Evolutionary conservation across 169 alveolate species (phyloP), one percentile per base, ranked within the genome.

Genomic region (Plasmodium coatneyi): DNA sequence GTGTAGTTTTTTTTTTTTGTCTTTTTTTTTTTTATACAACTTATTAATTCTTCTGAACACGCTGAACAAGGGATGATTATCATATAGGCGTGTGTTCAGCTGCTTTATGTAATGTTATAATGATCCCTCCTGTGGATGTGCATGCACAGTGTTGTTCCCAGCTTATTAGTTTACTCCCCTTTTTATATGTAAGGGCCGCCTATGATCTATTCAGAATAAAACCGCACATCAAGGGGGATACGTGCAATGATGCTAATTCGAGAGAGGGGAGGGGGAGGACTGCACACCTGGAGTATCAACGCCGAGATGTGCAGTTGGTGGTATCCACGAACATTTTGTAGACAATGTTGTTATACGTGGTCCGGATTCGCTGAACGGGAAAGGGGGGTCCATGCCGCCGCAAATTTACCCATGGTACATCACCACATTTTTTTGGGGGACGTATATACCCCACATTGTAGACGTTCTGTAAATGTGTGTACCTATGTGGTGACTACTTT

Each of bases 21-120:
- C 0, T 19, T 6, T 22, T 66, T 66, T 66, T 66, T 66, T 6
- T 66, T 66, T 66, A 22, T 66, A 32, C 36, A 41, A 82, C 90
- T 82, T 56, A 60, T 54, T 39, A 34, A 82, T 82, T 56, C 54
- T 56, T 82, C 39, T 54, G 14, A 82, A 56, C 22, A 72, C 71
- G 10, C 25, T 39, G 52, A 49, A 49, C 32, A 25, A 25, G 76
- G 76, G 76, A 66, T 66, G 19, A 19, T 28, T 41, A 22, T n/a
- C n/a, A n/a, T n/a, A n/a, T 28, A 5, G 19, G 12, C 14, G 36
- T 66, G 16, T 41, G 16, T 66, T 66, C 76, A 66, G 36, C 76
- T 66, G 76, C 22, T 66, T 66, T 66, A 66, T 54, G 70, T 7
- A 82, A 81, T 52, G 79, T 43, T 82, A 56, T 54, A 28, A n/a